A percentile compares a stretch with the other conserved stretches of the same genome.
These are phyloP conservation scores for Arthrocladium fulminans DNA, from an alignment of 2,329 filamentous ascomycete genomes.

Conservation along the genomic window DNA sequence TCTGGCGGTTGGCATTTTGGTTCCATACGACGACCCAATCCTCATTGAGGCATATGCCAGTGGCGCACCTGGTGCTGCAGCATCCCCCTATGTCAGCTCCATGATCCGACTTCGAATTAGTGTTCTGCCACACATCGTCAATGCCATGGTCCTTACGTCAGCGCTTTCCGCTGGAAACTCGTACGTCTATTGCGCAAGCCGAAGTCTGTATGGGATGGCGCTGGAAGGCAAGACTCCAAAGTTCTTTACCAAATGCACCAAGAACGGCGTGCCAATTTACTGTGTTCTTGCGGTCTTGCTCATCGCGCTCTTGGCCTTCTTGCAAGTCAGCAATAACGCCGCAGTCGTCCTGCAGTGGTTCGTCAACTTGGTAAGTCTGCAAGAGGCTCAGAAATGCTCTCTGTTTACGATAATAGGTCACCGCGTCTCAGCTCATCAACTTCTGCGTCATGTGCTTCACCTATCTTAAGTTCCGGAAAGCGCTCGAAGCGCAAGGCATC, in stretches of 20 bases:
- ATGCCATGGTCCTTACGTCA: slow-evolving; percentile 61
- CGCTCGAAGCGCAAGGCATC: slow-evolving; percentile 60
- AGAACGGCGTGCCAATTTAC: slow-evolving; percentile 62
- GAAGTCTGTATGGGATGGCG: slow-evolving; percentile 59
- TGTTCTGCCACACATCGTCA: slow-evolving; percentile 61
- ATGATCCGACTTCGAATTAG: slow-evolving; percentile 58
- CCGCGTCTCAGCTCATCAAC: slow-evolving; percentile 66
- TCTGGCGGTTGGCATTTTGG: slow-evolving; percentile 61
- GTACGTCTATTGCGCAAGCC: slow-evolving; percentile 58
- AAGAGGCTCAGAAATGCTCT: background rate
- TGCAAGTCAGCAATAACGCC: slow-evolving; percentile 58
- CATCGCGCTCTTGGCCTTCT: slow-evolving; percentile 62
- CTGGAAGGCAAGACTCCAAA: slow-evolving; percentile 59
- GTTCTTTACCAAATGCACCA: slow-evolving; percentile 55
- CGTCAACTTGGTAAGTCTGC: slow-evolving; percentile 46
- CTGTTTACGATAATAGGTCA: slow-evolving; percentile 37
- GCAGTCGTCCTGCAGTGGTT: slow-evolving; percentile 66
- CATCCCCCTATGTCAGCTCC: slow-evolving; percentile 56
- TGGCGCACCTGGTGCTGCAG: slow-evolving; percentile 57
- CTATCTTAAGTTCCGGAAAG: slow-evolving; percentile 64
- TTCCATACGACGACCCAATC: slow-evolving; percentile 58
- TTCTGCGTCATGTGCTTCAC: slow-evolving; percentile 61
- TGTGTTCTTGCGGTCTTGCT: slow-evolving; percentile 58
- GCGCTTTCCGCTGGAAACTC: slow-evolving; percentile 62
- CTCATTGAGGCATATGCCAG: slow-evolving; percentile 53